Percentiles rank a stretch among this genome's conserved stretches.
These are phyloP conservation scores for Claviceps digitariae DNA, from an alignment of 2,329 filamentous ascomycete species.

Conservation along the genomic window DNA sequence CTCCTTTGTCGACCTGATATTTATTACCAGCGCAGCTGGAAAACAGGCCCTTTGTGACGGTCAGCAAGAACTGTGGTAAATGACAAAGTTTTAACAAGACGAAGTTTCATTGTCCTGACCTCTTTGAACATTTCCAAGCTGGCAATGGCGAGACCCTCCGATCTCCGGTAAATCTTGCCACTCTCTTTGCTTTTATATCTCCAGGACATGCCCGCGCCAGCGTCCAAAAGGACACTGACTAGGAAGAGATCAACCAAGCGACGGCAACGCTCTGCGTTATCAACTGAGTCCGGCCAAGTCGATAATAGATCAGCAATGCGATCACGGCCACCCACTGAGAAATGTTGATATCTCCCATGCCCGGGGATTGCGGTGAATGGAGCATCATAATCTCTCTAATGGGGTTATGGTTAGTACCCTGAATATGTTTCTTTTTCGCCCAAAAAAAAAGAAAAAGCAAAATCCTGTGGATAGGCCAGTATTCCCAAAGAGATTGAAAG, in stretches of 20 bases:
- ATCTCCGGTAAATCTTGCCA: constrained; percentile 67
- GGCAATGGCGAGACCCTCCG: constrained; percentile 72
- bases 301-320: constrained; percentile 57
- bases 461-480: too few species aligned
- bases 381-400: constrained; percentile 40
- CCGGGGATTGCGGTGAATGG: constrained; percentile 56
- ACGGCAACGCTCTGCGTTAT: constrained; percentile 60
- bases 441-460: too few species aligned
- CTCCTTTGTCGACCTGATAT: constrained; percentile 78
- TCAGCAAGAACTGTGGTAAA: neutral
- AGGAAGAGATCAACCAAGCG: constrained; percentile 67
- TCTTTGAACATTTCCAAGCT: constrained; percentile 86
- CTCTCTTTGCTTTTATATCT: constrained; percentile 86
- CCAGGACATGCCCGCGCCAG: constrained; percentile 83
- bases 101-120: constrained; percentile 15
- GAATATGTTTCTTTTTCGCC: neutral
- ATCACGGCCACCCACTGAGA: constrained; percentile 65
- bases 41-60: constrained; percentile 51
- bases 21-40: constrained; percentile 71
- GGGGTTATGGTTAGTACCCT: neutral
- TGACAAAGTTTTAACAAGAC: neutral
- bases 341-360: constrained; percentile 79
- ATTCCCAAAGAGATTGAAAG: neutral
- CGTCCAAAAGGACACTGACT: constrained; percentile 69
- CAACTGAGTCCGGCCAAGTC: constrained; percentile 54